Conservation (phyloP, 2,329 filamentous ascomycete genomes). For the Alternaria dauci region DNA sequence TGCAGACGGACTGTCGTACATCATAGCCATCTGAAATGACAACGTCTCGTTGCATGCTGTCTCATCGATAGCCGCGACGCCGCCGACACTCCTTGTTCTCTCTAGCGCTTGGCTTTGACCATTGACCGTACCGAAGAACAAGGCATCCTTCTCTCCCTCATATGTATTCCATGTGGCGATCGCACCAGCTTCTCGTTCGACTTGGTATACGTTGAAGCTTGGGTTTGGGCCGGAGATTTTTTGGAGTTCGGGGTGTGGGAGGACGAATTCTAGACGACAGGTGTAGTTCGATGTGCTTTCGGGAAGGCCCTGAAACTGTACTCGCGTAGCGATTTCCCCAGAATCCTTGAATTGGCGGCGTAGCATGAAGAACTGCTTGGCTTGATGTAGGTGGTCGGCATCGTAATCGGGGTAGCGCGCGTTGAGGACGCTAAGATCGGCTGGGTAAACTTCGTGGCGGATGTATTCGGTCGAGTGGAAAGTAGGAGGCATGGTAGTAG, state of each 20-base stretch:
- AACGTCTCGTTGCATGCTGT: conserved; percentile 37
- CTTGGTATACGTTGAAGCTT: conserved; percentile 37
- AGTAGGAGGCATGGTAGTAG: conserved; percentile 1
- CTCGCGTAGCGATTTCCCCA: conserved; percentile 37
- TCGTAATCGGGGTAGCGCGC: conserved; percentile 38
- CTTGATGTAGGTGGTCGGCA: conserved; percentile 26
- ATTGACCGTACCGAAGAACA: conserved; percentile 35
- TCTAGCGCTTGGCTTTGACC: conserved; percentile 28
- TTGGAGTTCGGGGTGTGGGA: conserved; percentile 24
- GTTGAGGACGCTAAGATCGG: conserved; percentile 37
- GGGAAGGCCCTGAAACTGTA: conserved; percentile 32
- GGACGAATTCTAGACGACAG: conserved; percentile 40
- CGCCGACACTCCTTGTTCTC: conserved; percentile 23
- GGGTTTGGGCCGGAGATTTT: conserved; percentile 32
- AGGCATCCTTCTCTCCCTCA: conserved; percentile 14
- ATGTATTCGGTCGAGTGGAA: conserved; percentile 11
- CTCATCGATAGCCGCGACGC: conserved; percentile 27
- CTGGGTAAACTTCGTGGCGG: conserved; percentile 34
- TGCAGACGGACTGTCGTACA: conserved; percentile 23
- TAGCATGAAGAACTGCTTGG: conserved; percentile 41
- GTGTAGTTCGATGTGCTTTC: conserved; percentile 18
- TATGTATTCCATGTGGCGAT: conserved; percentile 36
- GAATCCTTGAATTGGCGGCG: conserved; percentile 30
- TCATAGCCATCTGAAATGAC: conserved; percentile 43
- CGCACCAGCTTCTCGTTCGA: conserved; percentile 22